Evolutionary conservation across 495 filamentous ascomycete genomes (phyloP).

Genomic region (Oidiodendron maius): DNA sequence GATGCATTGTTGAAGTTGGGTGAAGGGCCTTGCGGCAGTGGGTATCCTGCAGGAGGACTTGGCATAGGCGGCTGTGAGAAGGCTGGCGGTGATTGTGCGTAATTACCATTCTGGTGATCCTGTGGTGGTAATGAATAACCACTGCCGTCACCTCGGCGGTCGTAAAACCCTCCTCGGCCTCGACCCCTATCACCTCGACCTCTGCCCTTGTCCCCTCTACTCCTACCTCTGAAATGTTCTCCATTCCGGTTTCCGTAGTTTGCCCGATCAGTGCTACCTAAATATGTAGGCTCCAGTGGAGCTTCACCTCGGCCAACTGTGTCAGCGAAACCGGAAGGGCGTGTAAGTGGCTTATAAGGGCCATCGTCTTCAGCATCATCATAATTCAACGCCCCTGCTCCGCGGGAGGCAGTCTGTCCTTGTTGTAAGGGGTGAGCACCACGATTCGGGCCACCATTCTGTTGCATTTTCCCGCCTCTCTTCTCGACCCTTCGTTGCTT

Average conservation of each 20-base stretch:
- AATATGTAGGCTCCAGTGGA: constrained; percentile 27
- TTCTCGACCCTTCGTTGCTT: constrained; percentile 56
- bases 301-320: constrained; percentile 20
- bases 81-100: not conserved
- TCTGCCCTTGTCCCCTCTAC: constrained; percentile 47
- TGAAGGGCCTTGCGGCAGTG: constrained; percentile 1
- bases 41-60: not conserved
- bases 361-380: constrained; percentile 53
- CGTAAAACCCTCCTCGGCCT: constrained; percentile 33
- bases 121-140: constrained; percentile 23
- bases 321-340: constrained; percentile 51
- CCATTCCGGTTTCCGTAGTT: constrained; percentile 28
- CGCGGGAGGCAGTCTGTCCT: constrained; percentile 21
- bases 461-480: constrained; percentile 38
- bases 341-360: constrained; percentile 61
- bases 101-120: constrained; percentile 1
- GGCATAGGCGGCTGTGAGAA: not conserved
- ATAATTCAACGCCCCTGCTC: constrained; percentile 29
- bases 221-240: constrained; percentile 32
- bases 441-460: constrained; percentile 16
- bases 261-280: constrained; percentile 27
- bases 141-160: constrained; percentile 24
- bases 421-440: constrained; percentile 27
- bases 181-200: constrained; percentile 35
- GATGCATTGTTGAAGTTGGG: constrained; percentile 6